phyloP scores from a whole-genome alignment of 2,329 filamentous ascomycete species.

The Epichloe festucae region DNA sequence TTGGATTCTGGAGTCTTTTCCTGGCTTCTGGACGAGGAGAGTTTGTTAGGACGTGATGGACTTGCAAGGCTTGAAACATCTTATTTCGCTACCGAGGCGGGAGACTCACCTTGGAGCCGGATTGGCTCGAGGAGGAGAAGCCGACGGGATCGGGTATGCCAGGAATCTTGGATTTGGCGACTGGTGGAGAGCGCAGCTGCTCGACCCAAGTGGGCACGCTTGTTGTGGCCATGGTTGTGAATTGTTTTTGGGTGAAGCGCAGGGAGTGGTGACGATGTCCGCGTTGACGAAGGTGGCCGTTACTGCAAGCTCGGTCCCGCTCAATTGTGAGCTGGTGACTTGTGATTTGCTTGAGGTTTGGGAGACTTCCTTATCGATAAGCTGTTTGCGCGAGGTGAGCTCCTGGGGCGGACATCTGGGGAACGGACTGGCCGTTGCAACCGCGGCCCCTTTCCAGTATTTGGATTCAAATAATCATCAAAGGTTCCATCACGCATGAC shows the following conservation, averaged over 20 bases:
- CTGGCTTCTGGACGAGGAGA: constrained; percentile 30
- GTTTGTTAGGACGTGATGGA: not conserved
- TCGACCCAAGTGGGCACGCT: constrained; percentile 63
- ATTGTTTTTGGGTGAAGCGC: not conserved
- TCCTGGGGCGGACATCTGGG: not conserved
- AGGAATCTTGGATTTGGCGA: constrained; percentile 49
- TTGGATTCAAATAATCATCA: not conserved
- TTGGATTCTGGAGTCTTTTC: constrained; percentile 35
- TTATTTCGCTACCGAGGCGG: not conserved
- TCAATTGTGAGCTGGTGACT: too few relatives aligned
- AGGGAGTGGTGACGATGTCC: not conserved
- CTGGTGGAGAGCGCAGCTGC: constrained; percentile 60
- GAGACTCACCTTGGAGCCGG: constrained; percentile 42
- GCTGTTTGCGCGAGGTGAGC: not conserved
- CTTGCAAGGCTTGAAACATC: not conserved
- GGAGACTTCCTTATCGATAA: constrained; percentile 5
- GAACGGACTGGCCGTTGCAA: not conserved
- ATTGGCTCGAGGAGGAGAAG: constrained; percentile 49
- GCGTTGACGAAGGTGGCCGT: not conserved
- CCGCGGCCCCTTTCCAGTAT: not conserved
- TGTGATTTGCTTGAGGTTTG: not conserved
- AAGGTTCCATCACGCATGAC: not conserved
- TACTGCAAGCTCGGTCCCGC: not conserved
- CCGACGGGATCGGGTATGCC: constrained; percentile 77
- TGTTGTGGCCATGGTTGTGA: constrained; percentile 18